Evolutionary conservation across 768 basidiomycete species (phyloP).

Genomic region (Dioszegia hungarica): DNA sequence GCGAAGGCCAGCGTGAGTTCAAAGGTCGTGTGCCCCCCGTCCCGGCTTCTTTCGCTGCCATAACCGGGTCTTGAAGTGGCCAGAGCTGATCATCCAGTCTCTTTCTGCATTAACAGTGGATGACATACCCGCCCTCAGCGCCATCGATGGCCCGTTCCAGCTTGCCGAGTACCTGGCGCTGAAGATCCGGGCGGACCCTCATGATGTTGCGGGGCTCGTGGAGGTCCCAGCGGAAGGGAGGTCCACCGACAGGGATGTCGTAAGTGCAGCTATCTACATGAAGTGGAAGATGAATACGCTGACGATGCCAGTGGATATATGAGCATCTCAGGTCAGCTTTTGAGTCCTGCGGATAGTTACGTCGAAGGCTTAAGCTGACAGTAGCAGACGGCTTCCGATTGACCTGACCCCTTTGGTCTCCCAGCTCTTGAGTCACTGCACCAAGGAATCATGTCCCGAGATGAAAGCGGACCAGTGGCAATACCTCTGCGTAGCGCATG

Average conservation of each 20-base stretch:
- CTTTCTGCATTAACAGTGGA: neutral
- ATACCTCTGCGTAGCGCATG: conserved; percentile 92
- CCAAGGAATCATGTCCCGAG: conserved; percentile 77
- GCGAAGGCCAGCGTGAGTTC: conserved; percentile 29
- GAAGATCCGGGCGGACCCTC: conserved; percentile 76
- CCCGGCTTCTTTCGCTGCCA: neutral
- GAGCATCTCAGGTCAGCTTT: conserved; percentile 47
- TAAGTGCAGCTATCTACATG: conserved; percentile 50
- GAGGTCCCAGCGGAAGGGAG: conserved; percentile 58
- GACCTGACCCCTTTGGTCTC: conserved; percentile 47
- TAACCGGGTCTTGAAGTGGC: neutral
- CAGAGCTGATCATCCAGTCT: neutral
- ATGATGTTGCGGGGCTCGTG: conserved; percentile 78
- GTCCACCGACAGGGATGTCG: conserved; percentile 42
- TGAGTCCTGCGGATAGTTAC: too few species aligned
- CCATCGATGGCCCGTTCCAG: conserved; percentile 83
- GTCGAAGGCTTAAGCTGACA: conserved; percentile 1
- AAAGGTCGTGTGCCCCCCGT: neutral
- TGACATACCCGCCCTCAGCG: conserved; percentile 37
- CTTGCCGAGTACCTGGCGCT: conserved; percentile 90
- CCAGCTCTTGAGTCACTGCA: conserved; percentile 55
- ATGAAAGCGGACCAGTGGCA: conserved; percentile 99
- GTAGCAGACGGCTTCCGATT: conserved; percentile 45
- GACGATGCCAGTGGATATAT: conserved; percentile 46
- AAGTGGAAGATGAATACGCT: conserved; percentile 61